These are phyloP conservation scores for Pestalotiopsis sp. DNA, from an alignment of 2,329 filamentous ascomycete genomes.

Conservation along the genomic window DNA sequence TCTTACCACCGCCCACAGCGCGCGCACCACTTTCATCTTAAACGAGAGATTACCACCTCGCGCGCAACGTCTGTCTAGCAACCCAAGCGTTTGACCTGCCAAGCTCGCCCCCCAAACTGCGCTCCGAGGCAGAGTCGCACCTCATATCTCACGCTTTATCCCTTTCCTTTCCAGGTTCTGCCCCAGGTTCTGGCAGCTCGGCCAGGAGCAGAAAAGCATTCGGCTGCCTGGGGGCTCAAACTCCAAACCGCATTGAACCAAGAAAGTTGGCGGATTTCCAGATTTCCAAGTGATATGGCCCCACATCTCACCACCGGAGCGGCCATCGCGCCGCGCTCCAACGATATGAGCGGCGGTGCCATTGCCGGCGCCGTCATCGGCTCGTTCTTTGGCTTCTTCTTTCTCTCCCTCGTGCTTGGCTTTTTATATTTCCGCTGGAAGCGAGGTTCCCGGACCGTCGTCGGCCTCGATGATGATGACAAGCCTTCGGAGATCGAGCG, in stretches of 20 bases:
- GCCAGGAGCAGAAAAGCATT: background rate
- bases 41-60: background rate
- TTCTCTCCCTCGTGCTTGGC: constrained; percentile 31
- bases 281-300: constrained; percentile 20
- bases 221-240: background rate
- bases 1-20: constrained; percentile 1
- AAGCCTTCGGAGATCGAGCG: constrained; percentile 4
- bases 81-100: background rate
- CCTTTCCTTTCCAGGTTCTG: background rate
- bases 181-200: background rate
- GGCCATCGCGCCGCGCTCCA: constrained; percentile 25
- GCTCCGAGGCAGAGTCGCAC: background rate
- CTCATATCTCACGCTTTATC: background rate
- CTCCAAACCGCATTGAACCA: background rate
- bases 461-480: background rate
- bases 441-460: constrained; percentile 19
- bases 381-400: constrained; percentile 29
- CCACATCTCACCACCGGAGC: constrained; percentile 19
- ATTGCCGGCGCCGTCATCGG: constrained; percentile 35
- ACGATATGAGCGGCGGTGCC: constrained; percentile 26
- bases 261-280: background rate
- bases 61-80: background rate
- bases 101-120: background rate
- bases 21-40: background rate
- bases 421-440: constrained; percentile 35